Percentiles rank a stretch among this genome's conserved stretches.
Evolutionary conservation across 1,284 basidiomycete species (phyloP).

Genomic region (Macrocystidia cucumis): DNA sequence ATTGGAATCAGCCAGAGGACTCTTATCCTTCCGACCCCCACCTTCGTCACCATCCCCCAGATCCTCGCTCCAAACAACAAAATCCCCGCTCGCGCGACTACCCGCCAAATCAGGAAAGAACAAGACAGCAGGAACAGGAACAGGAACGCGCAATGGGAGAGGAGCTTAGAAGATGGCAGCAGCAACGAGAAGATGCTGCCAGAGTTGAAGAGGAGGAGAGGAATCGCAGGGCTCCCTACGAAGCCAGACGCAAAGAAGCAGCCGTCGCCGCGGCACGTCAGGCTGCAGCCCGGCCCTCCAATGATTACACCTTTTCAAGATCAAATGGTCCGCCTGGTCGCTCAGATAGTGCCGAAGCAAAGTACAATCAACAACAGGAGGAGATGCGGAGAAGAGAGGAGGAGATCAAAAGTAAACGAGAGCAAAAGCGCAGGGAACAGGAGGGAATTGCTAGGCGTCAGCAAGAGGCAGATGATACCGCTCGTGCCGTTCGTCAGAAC

Average conservation of each 20-base stretch:
- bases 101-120: too few species aligned
- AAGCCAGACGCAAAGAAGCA: conserved; percentile 8
- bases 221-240: neutral
- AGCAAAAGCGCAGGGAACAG: conserved; percentile 18
- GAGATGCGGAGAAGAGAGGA: conserved; percentile 27
- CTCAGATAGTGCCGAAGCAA: conserved; percentile 7
- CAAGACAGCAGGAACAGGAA: neutral
- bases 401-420: conserved; percentile 25
- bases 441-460: conserved; percentile 26
- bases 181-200: conserved; percentile 8
- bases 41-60: neutral
- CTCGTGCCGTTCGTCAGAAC: conserved; percentile 20
- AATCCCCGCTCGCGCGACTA: neutral
- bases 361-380: conserved; percentile 25
- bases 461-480: conserved; percentile 28
- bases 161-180: conserved; percentile 3
- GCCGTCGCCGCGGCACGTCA: conserved; percentile 10
- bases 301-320: conserved; percentile 9
- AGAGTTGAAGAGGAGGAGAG: conserved; percentile 2
- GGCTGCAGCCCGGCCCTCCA: conserved; percentile 7
- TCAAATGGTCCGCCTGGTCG: conserved; percentile 3
- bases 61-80: neutral
- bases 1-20: too few species aligned
- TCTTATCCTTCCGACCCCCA: too few species aligned
- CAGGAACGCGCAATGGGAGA: conserved; percentile 1